These are phyloP conservation scores for Ceriops zippeliana DNA, from an alignment of 345 rosid species.

Conservation along the genomic window DNA sequence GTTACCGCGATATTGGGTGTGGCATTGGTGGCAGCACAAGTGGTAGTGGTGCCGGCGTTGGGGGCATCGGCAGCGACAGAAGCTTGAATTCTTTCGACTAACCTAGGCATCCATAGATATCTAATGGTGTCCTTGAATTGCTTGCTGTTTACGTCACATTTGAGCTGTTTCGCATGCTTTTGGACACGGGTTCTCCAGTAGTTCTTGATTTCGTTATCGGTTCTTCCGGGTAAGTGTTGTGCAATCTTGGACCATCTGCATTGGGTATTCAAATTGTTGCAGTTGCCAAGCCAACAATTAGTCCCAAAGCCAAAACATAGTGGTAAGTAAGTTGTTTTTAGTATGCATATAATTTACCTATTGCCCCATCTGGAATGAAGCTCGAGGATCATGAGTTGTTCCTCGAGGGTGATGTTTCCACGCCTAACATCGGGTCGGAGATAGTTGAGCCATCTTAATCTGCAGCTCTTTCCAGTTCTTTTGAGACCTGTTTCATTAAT, in stretches of 20 bases:
- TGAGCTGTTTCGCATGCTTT: constrained; percentile 37
- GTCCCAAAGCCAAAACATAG: background rate
- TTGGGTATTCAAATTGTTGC: background rate
- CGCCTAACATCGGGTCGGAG: constrained; percentile 37
- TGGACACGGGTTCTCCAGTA: constrained; percentile 37
- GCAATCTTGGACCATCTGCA: constrained; percentile 36
- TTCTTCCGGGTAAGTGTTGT: constrained; percentile 34
- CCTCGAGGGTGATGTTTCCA: constrained; percentile 36
- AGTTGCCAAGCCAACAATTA: background rate
- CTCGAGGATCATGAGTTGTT: constrained; percentile 36
- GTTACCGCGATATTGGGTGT: constrained; percentile 10
- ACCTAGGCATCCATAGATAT: constrained; percentile 31
- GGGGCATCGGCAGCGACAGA: constrained; percentile 26
- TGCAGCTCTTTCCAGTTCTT: constrained; percentile 37
- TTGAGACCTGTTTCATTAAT: constrained; percentile 28
- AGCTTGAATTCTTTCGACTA: constrained; percentile 63
- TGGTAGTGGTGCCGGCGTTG: constrained; percentile 13
- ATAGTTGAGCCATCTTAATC: constrained; percentile 36
- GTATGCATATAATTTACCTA: constrained; percentile 9
- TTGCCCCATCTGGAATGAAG: constrained; percentile 39
- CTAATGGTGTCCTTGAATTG: constrained; percentile 35
- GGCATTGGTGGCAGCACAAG: constrained; percentile 12
- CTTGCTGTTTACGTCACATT: constrained; percentile 38
- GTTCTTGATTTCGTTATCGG: constrained; percentile 35
- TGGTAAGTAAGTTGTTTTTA: background rate